These are phyloP conservation scores for Phytophthora lateralis DNA, from an alignment of 352 stramenopile species.

Conservation along the genomic window DNA sequence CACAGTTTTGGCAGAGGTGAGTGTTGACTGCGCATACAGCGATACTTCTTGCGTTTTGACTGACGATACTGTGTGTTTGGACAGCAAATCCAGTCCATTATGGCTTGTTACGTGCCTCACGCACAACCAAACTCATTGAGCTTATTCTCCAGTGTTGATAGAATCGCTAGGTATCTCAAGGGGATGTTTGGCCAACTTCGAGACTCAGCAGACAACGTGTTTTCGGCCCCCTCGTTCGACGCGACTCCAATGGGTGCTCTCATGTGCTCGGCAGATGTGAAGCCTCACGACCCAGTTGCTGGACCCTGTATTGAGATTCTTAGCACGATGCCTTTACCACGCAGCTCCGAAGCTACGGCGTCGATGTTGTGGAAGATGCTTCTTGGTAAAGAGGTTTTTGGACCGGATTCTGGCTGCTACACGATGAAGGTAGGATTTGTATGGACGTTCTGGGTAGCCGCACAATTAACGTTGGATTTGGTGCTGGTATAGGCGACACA, in stretches of 20 bases:
- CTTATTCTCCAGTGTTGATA: background rate
- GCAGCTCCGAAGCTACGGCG: conserved; percentile 1
- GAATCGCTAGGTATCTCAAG: conserved; percentile 12
- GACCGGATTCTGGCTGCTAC: conserved; percentile 13
- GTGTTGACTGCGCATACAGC: background rate
- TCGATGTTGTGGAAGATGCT: conserved; percentile 27
- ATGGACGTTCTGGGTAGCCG: background rate
- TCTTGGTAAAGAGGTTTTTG: conserved; percentile 19
- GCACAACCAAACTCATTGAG: background rate
- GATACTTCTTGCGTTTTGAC: background rate
- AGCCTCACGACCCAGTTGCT: conserved; percentile 11
- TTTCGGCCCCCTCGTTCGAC: conserved; percentile 13
- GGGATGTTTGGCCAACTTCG: background rate
- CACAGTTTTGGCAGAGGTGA: conserved; percentile 10
- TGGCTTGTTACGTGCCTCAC: background rate
- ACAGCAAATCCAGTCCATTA: conserved; percentile 6
- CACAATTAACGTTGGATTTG: background rate
- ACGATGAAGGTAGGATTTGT: conserved; percentile 16
- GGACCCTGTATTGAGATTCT: conserved; percentile 20
- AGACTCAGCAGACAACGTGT: conserved; percentile 2
- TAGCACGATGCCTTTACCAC: conserved; percentile 15
- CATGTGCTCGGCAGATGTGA: conserved; percentile 4
- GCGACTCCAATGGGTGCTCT: conserved; percentile 2
- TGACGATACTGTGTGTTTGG: background rate
- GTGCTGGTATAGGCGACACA: conserved; percentile 8